Percentiles rank a stretch among this genome's conserved stretches.
Conservation (phyloP, 2,329 filamentous ascomycete genomes). For the Aspergillus tamarii region DNA sequence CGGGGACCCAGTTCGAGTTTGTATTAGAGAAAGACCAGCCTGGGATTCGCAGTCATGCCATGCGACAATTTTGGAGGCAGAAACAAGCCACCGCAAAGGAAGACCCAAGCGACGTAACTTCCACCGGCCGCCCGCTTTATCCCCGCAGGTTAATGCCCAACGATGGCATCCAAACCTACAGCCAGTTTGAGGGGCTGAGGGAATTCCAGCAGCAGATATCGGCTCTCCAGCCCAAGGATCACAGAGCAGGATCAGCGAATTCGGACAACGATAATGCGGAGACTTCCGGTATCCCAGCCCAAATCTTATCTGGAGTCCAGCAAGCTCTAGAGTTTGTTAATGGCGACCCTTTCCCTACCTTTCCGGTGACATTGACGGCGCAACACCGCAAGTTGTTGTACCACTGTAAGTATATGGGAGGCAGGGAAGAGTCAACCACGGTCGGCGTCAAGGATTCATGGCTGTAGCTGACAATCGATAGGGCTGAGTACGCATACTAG, state of each 20-base stretch:
- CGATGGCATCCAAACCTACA: background rate
- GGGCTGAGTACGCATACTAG: background rate
- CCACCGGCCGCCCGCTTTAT: background rate
- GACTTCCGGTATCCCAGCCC: background rate
- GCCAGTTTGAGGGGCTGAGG: background rate
- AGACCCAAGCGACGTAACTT: background rate
- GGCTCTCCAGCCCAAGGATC: background rate
- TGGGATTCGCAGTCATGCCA: background rate
- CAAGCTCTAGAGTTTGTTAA: background rate
- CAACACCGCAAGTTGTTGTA: background rate
- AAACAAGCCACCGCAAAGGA: background rate
- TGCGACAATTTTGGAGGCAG: background rate
- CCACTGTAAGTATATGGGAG: background rate
- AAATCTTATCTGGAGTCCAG: background rate
- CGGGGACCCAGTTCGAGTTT: background rate
- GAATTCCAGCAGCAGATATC: background rate
- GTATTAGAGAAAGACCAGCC: background rate
- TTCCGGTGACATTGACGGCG: background rate
- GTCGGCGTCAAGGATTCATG: background rate
- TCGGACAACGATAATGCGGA: background rate
- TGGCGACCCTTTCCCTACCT: background rate
- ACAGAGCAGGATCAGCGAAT: background rate
- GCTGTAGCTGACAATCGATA: background rate
- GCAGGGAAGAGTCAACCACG: background rate
- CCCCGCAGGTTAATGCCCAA: background rate